These are phyloP conservation scores for Cochlearia excelsa DNA, from an alignment of 345 rosid genomes.

Conservation along the genomic window DNA sequence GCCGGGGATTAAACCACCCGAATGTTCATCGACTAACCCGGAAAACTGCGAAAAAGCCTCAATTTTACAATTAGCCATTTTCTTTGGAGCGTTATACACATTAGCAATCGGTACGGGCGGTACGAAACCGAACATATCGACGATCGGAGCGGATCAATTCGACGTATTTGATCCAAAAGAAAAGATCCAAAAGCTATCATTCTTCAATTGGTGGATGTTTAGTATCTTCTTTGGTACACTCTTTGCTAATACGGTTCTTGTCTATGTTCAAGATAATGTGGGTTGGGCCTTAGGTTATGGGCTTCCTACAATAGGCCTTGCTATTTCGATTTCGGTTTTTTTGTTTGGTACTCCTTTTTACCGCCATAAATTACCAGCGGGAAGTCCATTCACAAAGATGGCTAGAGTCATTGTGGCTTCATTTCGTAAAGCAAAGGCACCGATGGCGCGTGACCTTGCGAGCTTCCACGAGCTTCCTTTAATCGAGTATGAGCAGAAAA, in stretches of 20 bases:
- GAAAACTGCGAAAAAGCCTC: constrained; percentile 58
- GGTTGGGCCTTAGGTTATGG: constrained; percentile 84
- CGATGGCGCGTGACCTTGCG: constrained; percentile 45
- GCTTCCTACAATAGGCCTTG: constrained; percentile 70
- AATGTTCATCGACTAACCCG: constrained; percentile 36
- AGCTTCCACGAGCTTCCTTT: constrained; percentile 55
- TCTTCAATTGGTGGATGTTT: constrained; percentile 99
- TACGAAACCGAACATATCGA: constrained; percentile 90
- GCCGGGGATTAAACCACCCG: constrained; percentile 62
- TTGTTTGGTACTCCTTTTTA: constrained; percentile 68
- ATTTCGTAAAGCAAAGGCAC: constrained; percentile 47
- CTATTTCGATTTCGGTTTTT: constrained; percentile 53
- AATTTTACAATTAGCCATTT: constrained; percentile 52
- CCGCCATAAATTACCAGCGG: constrained; percentile 63
- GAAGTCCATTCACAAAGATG: constrained; percentile 80
- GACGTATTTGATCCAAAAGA: constrained; percentile 78
- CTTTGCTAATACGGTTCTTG: constrained; percentile 76
- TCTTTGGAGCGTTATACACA: constrained; percentile 71
- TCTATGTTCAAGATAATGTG: constrained; percentile 84
- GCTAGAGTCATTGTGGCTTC: constrained; percentile 73
- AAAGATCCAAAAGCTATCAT: constrained; percentile 71
- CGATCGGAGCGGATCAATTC: constrained; percentile 89
- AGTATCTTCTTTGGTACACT: constrained; percentile 84
- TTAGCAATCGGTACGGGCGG: constrained; percentile 84
- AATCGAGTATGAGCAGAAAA: constrained; percentile 47